Evolutionary conservation across 805 yeast genomes (phyloP).

Genomic region (Huiozyma naganishii): DNA sequence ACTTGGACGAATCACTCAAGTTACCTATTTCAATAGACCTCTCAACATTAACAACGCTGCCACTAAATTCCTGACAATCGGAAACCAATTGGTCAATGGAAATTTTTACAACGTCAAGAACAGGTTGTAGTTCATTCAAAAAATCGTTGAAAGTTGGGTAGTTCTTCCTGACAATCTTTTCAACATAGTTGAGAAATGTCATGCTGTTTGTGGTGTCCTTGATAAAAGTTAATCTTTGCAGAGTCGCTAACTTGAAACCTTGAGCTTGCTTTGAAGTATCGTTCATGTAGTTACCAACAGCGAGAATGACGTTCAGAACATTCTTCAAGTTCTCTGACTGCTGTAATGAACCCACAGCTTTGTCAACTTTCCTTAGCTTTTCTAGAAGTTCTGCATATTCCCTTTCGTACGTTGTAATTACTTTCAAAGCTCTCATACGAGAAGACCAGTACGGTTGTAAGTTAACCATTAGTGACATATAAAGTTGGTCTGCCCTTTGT

Average conservation of each 20-base stretch:
- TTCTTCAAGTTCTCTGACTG: constrained; percentile 57
- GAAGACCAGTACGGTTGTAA: constrained; percentile 86
- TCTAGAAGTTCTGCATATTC: constrained; percentile 64
- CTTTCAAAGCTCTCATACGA: constrained; percentile 71
- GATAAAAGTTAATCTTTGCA: constrained; percentile 80
- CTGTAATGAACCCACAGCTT: constrained; percentile 57
- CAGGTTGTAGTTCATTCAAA: constrained; percentile 59
- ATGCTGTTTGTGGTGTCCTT: constrained; percentile 80
- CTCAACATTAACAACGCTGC: constrained; percentile 55
- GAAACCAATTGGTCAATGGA: constrained; percentile 71
- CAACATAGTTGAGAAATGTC: constrained; percentile 89
- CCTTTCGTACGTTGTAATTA: constrained; percentile 59
- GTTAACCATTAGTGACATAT: constrained; percentile 71
- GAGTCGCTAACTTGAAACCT: constrained; percentile 85
- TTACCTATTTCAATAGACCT: constrained; percentile 74
- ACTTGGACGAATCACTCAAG: constrained; percentile 60
- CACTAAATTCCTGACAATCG: constrained; percentile 58
- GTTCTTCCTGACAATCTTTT: constrained; percentile 70
- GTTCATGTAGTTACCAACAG: constrained; percentile 95
- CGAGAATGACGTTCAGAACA: constrained; percentile 72
- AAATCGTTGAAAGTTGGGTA: constrained; percentile 73
- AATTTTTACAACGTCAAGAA: constrained; percentile 49
- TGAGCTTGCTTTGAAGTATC: constrained; percentile 83
- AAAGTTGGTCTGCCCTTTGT: constrained; percentile 80
- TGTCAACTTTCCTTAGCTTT: constrained; percentile 61